Evolutionary conservation across 2,329 filamentous ascomycete genomes (phyloP).

Genomic region (Furcasterigmium furcatum): DNA sequence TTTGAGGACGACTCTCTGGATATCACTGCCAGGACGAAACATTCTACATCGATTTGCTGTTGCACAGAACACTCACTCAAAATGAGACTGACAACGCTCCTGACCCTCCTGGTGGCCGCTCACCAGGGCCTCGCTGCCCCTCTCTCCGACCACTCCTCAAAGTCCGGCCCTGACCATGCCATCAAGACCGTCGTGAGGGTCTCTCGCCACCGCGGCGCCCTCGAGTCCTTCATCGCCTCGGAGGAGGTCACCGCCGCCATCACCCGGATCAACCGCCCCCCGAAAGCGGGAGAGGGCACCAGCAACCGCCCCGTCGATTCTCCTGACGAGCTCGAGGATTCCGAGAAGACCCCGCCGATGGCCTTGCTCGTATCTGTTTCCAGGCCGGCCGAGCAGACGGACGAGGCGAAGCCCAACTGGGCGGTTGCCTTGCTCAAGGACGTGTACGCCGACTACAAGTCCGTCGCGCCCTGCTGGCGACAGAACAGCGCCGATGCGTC

Average conservation of each 20-base stretch:
- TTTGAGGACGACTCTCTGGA: no score
- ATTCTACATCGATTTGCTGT: no score
- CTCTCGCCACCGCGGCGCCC: neutral
- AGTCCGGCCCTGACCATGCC: neutral
- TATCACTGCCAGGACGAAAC: no score
- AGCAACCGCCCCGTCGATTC: neutral
- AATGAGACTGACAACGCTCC: neutral
- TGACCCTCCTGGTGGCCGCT: neutral
- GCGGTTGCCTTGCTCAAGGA: neutral
- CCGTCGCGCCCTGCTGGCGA: constrained; percentile 2
- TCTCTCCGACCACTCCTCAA: neutral
- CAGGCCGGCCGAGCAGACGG: neutral
- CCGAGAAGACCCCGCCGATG: neutral
- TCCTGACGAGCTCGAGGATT: neutral
- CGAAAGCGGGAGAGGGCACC: neutral
- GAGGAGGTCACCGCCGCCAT: neutral
- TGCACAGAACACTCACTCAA: neutral
- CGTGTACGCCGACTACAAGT: constrained; percentile 1
- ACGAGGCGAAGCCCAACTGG: neutral
- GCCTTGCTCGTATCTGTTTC: neutral
- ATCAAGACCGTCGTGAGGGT: neutral
- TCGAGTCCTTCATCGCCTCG: neutral
- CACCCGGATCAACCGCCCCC: neutral
- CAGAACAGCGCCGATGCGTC: neutral
- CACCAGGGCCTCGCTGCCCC: neutral